Base-by-base conservation (phyloP, 169 alveolate genomes). In the Eimeria acervulina region DNA sequence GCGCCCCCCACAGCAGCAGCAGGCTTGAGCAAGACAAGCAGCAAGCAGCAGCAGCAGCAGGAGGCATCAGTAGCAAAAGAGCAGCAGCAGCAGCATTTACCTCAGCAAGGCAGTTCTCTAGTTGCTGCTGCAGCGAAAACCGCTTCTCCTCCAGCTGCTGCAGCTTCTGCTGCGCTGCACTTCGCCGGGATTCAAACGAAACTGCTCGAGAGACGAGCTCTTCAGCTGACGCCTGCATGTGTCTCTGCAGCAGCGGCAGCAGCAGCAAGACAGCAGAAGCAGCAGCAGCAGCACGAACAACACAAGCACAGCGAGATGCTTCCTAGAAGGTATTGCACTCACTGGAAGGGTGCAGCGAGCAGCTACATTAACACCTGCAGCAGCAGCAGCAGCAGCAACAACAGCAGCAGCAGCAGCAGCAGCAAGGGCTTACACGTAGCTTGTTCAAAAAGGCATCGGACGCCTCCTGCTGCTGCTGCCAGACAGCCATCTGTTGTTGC, bases 391-490 rank as follows among this genome's bases (percentile, higher is more conserved):
- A 19, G 78, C 78, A 51, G 90, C 72, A 81, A 33, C 63, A 51
- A 72, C 70, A 33, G 70, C 70, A 47, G 42, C 66, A 23, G 26
- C 70, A 42, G 72, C 90, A 81, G 72, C 51, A 47, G 90, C 72
- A 84, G 38, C 78, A 33, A n/a, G 61, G 55, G 80, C 93, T 33
- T n/a, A 55, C 93, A 23, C 93, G 51, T n/a, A 55, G 55, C 31
- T 84, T 52, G 80, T 84, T 52, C 23, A 84, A 68, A 33, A 84
- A 84, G 31, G 93, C 74, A 55, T 59, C 93, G 55, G 93, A 52
- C 0, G 93, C 93, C 17, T 84, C 80, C 93, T 52, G 80, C 52
- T 84, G 93, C 55, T 84, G 15, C 78, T 84, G 51, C 93, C 93
- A 85, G 44, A 52, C 80, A 59, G 59, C 78, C 4, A 47, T 42